phyloP scores from a whole-genome alignment of 1,139 yeast species.

The Taiozyma sp. region DNA sequence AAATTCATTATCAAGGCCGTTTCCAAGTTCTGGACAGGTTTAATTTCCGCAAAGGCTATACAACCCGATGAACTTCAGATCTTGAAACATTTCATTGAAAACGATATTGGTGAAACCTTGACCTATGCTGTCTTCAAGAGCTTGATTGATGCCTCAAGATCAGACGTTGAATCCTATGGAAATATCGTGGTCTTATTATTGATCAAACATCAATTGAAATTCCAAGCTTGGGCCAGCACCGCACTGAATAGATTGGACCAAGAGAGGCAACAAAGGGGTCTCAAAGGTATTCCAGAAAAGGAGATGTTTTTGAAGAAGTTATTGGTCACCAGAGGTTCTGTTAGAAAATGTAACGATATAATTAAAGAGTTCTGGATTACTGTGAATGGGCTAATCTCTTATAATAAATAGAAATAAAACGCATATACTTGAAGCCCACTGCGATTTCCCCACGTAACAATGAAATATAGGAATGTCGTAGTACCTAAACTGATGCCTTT shows the following conservation, averaged over 20 bases:
- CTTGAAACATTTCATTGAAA: slow-evolving; percentile 31
- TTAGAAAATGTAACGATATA: slow-evolving; percentile 48
- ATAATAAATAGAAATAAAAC: slow-evolving; percentile 9
- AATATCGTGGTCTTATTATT: slow-evolving; percentile 52
- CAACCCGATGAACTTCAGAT: slow-evolving; percentile 40
- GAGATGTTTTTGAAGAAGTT: slow-evolving; percentile 47
- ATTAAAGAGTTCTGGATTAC: slow-evolving; percentile 63
- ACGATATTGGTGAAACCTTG: slow-evolving; percentile 36
- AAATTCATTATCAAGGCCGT: slow-evolving; percentile 60
- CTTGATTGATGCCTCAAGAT: slow-evolving; percentile 49
- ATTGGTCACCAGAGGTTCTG: slow-evolving; percentile 57
- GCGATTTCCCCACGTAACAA: too few relatives aligned
- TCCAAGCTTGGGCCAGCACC: slow-evolving; percentile 42
- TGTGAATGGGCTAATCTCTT: slow-evolving; percentile 30
- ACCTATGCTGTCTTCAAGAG: slow-evolving; percentile 30
- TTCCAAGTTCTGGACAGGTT: slow-evolving; percentile 60
- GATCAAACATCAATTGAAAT: slow-evolving; percentile 44
- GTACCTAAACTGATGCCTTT: too few relatives aligned
- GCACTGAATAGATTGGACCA: slow-evolving; percentile 30
- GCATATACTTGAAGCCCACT: not conserved
- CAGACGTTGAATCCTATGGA: slow-evolving; percentile 54
- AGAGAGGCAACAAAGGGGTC: slow-evolving; percentile 23
- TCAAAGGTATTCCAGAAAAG: slow-evolving; percentile 18
- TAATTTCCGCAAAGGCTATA: slow-evolving; percentile 52
- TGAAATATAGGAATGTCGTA: too few relatives aligned